Percentiles rank a stretch among this genome's conserved stretches.
Evolutionary conservation across 257 asterid genomes (phyloP).

Genomic region (Asclepias syriaca): DNA sequence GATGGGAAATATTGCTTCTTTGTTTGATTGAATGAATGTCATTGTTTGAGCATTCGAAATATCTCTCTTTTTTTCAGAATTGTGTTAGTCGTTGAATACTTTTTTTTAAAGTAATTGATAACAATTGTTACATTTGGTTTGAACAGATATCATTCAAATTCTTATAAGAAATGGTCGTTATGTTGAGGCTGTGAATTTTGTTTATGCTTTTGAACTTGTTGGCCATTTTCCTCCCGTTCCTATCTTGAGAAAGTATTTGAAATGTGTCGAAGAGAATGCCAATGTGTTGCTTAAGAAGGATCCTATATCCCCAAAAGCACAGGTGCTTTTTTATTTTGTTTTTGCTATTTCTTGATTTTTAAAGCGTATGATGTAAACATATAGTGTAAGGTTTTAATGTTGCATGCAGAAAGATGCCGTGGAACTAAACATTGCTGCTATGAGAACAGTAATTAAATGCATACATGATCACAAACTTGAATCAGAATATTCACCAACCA

Average conservation of each 20-base stretch:
- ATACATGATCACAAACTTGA: not conserved
- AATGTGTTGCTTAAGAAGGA: not conserved
- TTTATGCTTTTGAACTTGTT: slow-evolving; percentile 14
- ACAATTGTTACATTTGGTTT: not conserved
- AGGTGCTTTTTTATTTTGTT: not conserved
- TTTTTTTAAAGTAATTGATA: not conserved
- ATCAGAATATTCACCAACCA: not conserved
- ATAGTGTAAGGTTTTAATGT: not conserved
- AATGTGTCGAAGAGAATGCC: not conserved
- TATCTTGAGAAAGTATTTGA: slow-evolving; percentile 1
- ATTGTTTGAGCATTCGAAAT: not conserved
- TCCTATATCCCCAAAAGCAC: not conserved
- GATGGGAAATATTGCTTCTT: not conserved
- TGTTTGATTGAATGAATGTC: not conserved
- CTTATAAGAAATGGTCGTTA: not conserved
- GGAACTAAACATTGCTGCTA: not conserved
- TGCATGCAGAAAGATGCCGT: not conserved
- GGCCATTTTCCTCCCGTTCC: slow-evolving; percentile 12
- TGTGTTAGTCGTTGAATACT: not conserved
- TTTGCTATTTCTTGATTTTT: not conserved
- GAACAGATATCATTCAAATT: not conserved
- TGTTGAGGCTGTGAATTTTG: slow-evolving; percentile 10
- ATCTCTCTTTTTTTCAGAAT: not conserved
- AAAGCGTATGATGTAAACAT: not conserved
- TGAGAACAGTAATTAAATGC: not conserved